Evolutionary conservation across 2,329 filamentous ascomycete species (phyloP).

Genomic region (Pleoardoris graminearum): DNA sequence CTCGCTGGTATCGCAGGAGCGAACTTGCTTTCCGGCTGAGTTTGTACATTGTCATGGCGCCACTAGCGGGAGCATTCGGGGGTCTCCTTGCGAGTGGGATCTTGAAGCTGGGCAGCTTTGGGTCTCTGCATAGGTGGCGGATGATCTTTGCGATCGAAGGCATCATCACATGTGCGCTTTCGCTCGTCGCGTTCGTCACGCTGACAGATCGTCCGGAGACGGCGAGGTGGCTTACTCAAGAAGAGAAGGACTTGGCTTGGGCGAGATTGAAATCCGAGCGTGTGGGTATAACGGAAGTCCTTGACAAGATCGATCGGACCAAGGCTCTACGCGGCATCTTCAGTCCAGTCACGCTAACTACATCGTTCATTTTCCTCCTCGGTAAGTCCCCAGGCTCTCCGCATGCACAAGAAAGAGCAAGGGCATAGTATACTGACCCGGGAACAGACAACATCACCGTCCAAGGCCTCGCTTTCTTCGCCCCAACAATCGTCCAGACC

Average conservation of each 20-base stretch:
- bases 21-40: slow-evolving; percentile 70
- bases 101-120: slow-evolving; percentile 63
- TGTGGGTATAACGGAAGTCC: slow-evolving; percentile 62
- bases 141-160: slow-evolving; percentile 77
- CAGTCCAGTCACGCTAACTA: slow-evolving; percentile 63
- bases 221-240: slow-evolving; percentile 65
- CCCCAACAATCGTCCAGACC: slow-evolving; percentile 69
- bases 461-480: slow-evolving; percentile 70
- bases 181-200: slow-evolving; percentile 64
- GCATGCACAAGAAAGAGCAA: too few relatives aligned
- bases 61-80: slow-evolving; percentile 71
- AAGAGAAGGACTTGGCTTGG: slow-evolving; percentile 68
- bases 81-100: slow-evolving; percentile 66
- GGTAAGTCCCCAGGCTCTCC: too few relatives aligned
- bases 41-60: slow-evolving; percentile 71
- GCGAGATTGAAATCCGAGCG: slow-evolving; percentile 71
- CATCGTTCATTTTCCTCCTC: slow-evolving; percentile 63
- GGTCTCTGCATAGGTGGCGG: slow-evolving; percentile 61
- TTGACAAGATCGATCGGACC: slow-evolving; percentile 63
- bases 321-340: slow-evolving; percentile 67
- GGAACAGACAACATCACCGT: slow-evolving; percentile 67
- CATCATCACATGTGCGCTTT: slow-evolving; percentile 62
- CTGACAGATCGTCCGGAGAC: slow-evolving; percentile 71
- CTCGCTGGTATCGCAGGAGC: slow-evolving; percentile 70
- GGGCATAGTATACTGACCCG: background rate